These are phyloP conservation scores for Zygosaccharomyces bailii DNA, from an alignment of 805 yeast genomes.

Conservation along the genomic window DNA sequence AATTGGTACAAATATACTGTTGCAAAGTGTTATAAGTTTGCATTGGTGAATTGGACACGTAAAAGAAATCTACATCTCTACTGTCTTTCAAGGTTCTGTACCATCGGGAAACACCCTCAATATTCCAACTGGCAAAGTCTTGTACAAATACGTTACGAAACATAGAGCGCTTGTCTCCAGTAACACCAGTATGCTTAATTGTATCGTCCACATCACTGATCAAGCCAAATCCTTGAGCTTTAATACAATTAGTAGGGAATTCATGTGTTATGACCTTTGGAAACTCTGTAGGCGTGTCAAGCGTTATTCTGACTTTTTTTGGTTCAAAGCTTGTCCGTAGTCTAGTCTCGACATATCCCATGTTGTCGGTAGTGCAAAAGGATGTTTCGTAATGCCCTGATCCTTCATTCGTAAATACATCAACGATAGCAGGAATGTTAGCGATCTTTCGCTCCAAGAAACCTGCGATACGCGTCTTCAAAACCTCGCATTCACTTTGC, in stretches of 20 bases:
- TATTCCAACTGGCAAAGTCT: slow-evolving; percentile 60
- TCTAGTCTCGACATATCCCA: slow-evolving; percentile 61
- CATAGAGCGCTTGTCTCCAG: slow-evolving; percentile 80
- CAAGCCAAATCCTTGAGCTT: slow-evolving; percentile 55
- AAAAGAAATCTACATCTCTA: slow-evolving; percentile 63
- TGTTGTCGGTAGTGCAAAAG: slow-evolving; percentile 51
- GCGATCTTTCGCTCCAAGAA: slow-evolving; percentile 69
- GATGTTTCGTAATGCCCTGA: slow-evolving; percentile 32
- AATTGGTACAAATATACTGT: slow-evolving; percentile 34
- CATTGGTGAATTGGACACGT: slow-evolving; percentile 95
- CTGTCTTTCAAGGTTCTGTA: slow-evolving; percentile 47
- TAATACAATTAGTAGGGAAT: slow-evolving; percentile 20
- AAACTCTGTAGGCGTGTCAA: slow-evolving; percentile 25
- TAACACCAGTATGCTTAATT: slow-evolving; percentile 82
- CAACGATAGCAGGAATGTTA: slow-evolving; percentile 49
- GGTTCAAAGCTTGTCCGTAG: slow-evolving; percentile 61
- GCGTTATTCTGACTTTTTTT: slow-evolving; percentile 17
- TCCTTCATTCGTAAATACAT: slow-evolving; percentile 50
- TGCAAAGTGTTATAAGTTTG: slow-evolving; percentile 62
- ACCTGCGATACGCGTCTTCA: slow-evolving; percentile 63
- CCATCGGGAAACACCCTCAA: slow-evolving; percentile 76
- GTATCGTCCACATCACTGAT: slow-evolving; percentile 96
- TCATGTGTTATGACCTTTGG: slow-evolving; percentile 15
- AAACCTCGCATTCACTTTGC: slow-evolving; percentile 41
- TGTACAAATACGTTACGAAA: slow-evolving; percentile 73